These are phyloP conservation scores for Pythium dissotocum DNA, from an alignment of 352 stramenopile genomes.

Conservation along the genomic window DNA sequence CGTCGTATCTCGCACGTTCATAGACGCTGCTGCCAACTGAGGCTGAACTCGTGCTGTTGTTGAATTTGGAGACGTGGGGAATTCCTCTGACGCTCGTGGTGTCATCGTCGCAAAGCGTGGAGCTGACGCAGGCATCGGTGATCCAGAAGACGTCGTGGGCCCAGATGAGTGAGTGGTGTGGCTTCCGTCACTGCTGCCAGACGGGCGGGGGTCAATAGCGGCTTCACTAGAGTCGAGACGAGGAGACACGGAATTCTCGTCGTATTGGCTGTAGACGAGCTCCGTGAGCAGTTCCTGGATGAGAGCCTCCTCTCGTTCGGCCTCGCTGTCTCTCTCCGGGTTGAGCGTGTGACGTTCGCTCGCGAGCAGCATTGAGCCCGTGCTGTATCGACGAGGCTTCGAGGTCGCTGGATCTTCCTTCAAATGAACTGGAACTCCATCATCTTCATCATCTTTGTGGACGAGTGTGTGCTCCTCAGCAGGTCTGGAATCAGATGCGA, in stretches of 20 bases:
- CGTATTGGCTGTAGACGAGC: conserved; percentile 6
- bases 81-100: neutral
- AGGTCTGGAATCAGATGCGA: neutral
- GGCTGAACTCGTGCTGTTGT: conserved; percentile 2
- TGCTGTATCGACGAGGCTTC: conserved; percentile 18
- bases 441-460: neutral
- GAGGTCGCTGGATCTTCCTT: conserved; percentile 1
- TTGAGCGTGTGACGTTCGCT: neutral
- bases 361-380: conserved; percentile 16
- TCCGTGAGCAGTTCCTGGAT: conserved; percentile 17
- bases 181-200: conserved; percentile 1
- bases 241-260: neutral
- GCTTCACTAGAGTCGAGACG: neutral
- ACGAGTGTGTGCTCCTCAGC: neutral
- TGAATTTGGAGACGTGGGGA: conserved; percentile 10
- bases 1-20: neutral
- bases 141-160: neutral
- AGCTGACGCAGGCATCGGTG: neutral
- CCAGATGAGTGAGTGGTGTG: neutral
- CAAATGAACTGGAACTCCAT: conserved; percentile 2
- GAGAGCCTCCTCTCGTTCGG: conserved; percentile 12
- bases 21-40: neutral
- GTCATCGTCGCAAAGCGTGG: neutral
- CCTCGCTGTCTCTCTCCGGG: conserved; percentile 7
- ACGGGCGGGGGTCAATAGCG: neutral